Base-by-base conservation (phyloP, 805 yeast genomes). In the Metschnikowia cubensis region DNA sequence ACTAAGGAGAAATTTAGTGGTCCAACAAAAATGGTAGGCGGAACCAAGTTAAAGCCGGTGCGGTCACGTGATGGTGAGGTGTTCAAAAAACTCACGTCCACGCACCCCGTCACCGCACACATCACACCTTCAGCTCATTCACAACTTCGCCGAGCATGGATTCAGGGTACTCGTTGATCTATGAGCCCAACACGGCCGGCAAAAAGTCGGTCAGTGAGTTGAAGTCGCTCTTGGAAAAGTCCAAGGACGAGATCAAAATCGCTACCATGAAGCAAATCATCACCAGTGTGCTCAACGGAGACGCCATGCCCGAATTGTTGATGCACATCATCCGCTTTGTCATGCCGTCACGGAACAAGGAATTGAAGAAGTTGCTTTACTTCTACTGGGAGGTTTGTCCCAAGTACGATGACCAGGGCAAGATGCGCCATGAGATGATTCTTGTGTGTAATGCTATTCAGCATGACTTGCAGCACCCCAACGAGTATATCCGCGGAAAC, bases 341-440 rank as follows among this genome's bases (percentile, higher is more conserved):
- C 51, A 90, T 94, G 97, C 99, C 99, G 14, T 88, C 96, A 15
- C 87, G 79, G 63, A 83, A 85, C 71, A 95, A 94, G 71, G 87
- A 84, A 61, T 81, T 95, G 70, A 94, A 94, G 77, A 94, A 91
- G 70, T 77, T 94, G 65, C 76, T 95, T 56, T 94, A 92, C 64
- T 88, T 89, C 62, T 94, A 94, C 75, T 94, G 98, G 98, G 99
- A 94, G 70, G 89, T 92, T 50, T 95, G 96, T 65, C 95, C 96
- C 49, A 95, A 95, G 71, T 75, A 86, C 57, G 96, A 89, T 60
- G 75, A 78, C 35, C 86, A 86, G 47, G 98, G 98, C 3, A 89
- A 89, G 68, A 81, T 95, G 77, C 89, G 89, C 72, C 98, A 92
- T 68, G 99, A 94, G 73, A 94, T 94, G 98, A 92, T 95, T 70